Base-by-base conservation (phyloP, 345 rosid species). In the thale cress (Arabidopsis thaliana) region DNA sequence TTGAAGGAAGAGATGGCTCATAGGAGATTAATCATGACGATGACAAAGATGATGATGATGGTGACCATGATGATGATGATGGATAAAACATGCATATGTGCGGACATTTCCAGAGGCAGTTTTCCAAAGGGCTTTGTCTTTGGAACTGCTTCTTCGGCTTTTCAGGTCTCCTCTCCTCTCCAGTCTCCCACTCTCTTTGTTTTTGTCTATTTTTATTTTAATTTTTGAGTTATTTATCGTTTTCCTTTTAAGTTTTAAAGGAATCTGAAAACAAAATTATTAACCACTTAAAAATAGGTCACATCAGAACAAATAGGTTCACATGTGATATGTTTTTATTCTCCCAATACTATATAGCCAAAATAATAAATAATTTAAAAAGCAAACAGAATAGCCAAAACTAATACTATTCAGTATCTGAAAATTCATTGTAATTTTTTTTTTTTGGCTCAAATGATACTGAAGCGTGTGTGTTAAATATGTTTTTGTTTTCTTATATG, bases 131-230 rank as follows among this genome's bases (percentile, higher is more conserved):
- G 83, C 14, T 86, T 86, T 77, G 82, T 84, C 51, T 84, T 86
- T 16, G 87, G 89, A 71, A 86, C 89, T 12, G 87, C 89, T n/a
- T 84, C 89, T 41, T 81, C 89, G 56, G 78, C 89, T 71, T 86
- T 73, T 60, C 89, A 86, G 89, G 89, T 79, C 34, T 41, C 70
- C 51, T 58, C 72, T 41, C 61, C 57, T 50, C 42, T 34, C 58
- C 65, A 42, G 41, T 59, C 77, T 58, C 65, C 71, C 65, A 42
- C 49, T 59, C 77, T 58, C 65, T 69, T 40, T 36, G 22, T 24
- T 14, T 46, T 16, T 16, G 20, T 22, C 0, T 16, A 0, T 20
- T 1, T 34, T 6, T 10, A 1, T 30, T 70, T 3, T 51, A 1
- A 4, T 23, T 52, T 28, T 20, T 12, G 25, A 1, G 2, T 16